Base-by-base conservation (phyloP, 192 early-diverging fungal species). In the Backusella westeae region DNA sequence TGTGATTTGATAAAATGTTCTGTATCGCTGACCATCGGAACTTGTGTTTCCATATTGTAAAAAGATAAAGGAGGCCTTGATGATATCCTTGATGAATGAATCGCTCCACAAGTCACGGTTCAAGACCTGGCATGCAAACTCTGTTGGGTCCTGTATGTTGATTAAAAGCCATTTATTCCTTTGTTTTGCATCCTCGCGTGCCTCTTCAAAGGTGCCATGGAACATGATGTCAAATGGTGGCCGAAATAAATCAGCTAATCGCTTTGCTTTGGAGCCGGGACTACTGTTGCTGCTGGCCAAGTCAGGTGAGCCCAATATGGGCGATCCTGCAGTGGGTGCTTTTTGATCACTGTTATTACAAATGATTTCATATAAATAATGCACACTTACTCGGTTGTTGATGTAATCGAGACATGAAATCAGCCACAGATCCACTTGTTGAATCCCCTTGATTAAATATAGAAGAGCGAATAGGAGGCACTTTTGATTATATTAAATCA, bases 81-180 rank as follows among this genome's bases (percentile, higher is more conserved):
- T 86, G 10, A 95, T 71, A 8, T 94, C 92, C 80, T 94, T 91
- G 6, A 98, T 92, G 15, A 83, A 79, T 21, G 76, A 35, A 66
- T 95, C 86, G 35, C 92, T 97, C 96, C 96, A 99, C 63, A 98
- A 86, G 86, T 99, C 96, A 71, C 97, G 92, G 79, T 97, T 98
- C 80, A 98, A 82, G 19, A 91, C 84, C 75, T 97, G 94, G 82
- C 95, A 97, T 23, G 87, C 81, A 83, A 98, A 98, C 56, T 97
- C 94, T 0, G 89, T 81, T 6, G 91, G 84, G 56, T 97, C 92
- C 67, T 97, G 94, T 49, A 97, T 87, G 69, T 96, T 96, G 36
- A 98, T 82, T 73, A 98, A 84, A 38, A 98, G 75, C 96, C 95
- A 96, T 78, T 93, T 96, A 34, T 83, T 86, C 23, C 87, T 80